Evolutionary conservation across 345 rosid genomes (phyloP).

Genomic region (Bruguiera gymnorhiza): DNA sequence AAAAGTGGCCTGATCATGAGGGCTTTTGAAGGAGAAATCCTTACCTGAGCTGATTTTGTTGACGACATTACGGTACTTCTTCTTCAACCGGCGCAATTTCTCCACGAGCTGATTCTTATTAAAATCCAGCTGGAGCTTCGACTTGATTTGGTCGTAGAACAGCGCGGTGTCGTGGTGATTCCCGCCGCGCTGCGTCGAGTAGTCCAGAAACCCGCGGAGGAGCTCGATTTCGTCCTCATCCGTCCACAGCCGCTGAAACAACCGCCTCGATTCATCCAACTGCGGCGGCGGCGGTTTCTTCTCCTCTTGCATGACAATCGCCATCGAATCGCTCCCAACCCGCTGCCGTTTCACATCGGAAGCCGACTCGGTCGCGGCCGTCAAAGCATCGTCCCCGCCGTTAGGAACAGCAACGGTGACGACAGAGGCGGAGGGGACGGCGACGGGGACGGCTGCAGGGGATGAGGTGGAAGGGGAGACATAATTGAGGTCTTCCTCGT

Average conservation of each 20-base stretch:
- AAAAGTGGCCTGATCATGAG: constrained; percentile 91
- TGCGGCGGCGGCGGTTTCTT: constrained; percentile 23
- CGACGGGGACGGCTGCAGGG: constrained; percentile 24
- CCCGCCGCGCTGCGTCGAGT: constrained; percentile 52
- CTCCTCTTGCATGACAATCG: constrained; percentile 17
- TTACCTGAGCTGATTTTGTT: constrained; percentile 75
- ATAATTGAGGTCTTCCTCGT: constrained; percentile 52
- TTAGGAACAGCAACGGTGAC: constrained; percentile 33
- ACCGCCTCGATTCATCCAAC: constrained; percentile 66
- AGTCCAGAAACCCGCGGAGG: constrained; percentile 84
- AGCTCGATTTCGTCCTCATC: constrained; percentile 99
- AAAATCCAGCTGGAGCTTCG: constrained; percentile 90
- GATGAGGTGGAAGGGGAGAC: constrained; percentile 33
- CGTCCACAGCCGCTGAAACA: constrained; percentile 94
- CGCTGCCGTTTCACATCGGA: constrained; percentile 50
- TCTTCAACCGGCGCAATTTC: constrained; percentile 88
- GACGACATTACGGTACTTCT: constrained; percentile 81
- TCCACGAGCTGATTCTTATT: constrained; percentile 97
- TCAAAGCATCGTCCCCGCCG: constrained; percentile 22
- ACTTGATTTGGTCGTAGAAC: constrained; percentile 92
- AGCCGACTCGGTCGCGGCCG: constrained; percentile 25
- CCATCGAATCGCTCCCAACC: constrained; percentile 12
- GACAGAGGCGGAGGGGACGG: constrained; percentile 37
- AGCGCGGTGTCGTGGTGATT: constrained; percentile 78
- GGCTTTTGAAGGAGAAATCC: constrained; percentile 76